Percentiles rank a stretch among this genome's conserved stretches.
Evolutionary conservation across 495 filamentous ascomycete species (phyloP).

Genomic region (Cenococcum geophilum): DNA sequence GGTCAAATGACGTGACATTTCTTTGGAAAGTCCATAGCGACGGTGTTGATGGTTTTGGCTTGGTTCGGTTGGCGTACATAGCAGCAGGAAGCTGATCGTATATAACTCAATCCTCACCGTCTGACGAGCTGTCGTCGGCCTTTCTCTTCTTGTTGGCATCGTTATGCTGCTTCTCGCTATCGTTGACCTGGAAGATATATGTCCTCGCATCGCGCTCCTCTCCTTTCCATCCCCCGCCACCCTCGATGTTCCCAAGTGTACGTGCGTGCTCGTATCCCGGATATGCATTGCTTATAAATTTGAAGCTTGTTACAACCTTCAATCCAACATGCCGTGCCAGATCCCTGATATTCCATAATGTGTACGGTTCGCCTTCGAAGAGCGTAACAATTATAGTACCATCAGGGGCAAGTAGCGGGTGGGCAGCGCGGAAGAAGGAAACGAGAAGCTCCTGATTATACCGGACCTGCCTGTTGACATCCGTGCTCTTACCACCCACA

Average conservation of each 20-base stretch:
- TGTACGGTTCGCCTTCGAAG: slow-evolving; percentile 91
- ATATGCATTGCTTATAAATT: slow-evolving; percentile 67
- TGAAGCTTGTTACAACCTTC: slow-evolving; percentile 67
- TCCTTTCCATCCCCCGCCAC: slow-evolving; percentile 40
- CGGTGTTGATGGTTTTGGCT: neutral
- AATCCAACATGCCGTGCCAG: slow-evolving; percentile 74
- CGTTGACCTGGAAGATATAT: slow-evolving; percentile 37
- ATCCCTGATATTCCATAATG: slow-evolving; percentile 87
- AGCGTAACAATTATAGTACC: slow-evolving; percentile 78
- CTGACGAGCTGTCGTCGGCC: slow-evolving; percentile 6
- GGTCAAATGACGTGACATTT: neutral
- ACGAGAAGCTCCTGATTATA: slow-evolving; percentile 60
- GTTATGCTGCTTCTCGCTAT: slow-evolving; percentile 8
- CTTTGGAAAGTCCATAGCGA: neutral
- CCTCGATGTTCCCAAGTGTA: slow-evolving; percentile 73
- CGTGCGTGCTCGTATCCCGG: slow-evolving; percentile 82
- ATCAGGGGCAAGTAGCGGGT: neutral
- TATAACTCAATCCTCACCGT: slow-evolving; percentile 9
- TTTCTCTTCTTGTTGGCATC: slow-evolving; percentile 7
- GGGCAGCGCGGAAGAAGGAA: slow-evolving; percentile 12
- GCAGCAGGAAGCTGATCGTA: neutral
- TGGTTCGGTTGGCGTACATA: neutral
- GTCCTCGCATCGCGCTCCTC: slow-evolving; percentile 48
- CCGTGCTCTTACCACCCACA: slow-evolving; percentile 81
- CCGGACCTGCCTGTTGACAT: slow-evolving; percentile 90